Conservation (phyloP, 139 green algal species). For the Tetradesmus obliquus region DNA sequence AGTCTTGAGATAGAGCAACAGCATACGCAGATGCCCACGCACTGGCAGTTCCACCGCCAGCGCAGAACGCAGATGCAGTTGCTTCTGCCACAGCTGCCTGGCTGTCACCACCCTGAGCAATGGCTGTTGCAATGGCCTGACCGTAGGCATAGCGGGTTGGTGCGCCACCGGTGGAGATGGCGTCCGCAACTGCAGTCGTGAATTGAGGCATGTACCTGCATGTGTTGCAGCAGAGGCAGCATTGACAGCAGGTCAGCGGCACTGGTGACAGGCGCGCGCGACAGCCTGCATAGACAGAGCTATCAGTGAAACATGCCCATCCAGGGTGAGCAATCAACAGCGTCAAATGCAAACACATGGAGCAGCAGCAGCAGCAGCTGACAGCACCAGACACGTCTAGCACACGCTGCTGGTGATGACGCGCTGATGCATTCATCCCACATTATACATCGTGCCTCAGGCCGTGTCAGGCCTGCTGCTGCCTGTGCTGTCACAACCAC, state of each 20-base stretch:
- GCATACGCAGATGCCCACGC: conserved; percentile 40
- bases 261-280: too few species aligned
- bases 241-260: too few species aligned
- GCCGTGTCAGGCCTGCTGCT: background rate
- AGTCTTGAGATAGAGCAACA: conserved; percentile 26
- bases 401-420: background rate
- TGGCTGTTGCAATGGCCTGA: conserved; percentile 35
- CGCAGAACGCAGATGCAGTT: conserved; percentile 46
- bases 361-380: background rate
- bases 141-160: conserved; percentile 23
- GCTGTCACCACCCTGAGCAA: conserved; percentile 35
- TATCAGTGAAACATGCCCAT: background rate
- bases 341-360: background rate
- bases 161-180: conserved; percentile 14
- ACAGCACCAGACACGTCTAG: background rate
- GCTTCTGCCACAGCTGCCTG: conserved; percentile 47
- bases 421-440: too few species aligned
- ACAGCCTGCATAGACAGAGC: too few species aligned
- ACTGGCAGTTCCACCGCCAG: conserved; percentile 7
- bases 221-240: background rate
- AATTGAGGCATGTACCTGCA: conserved; percentile 7
- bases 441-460: too few species aligned
- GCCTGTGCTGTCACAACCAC: background rate
- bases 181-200: conserved; percentile 27
- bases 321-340: background rate